Evolutionary conservation across 83 land plant species (phyloP), one percentile per base, ranked within the genome.

Genomic region (Diphasiastrum complanatum): DNA sequence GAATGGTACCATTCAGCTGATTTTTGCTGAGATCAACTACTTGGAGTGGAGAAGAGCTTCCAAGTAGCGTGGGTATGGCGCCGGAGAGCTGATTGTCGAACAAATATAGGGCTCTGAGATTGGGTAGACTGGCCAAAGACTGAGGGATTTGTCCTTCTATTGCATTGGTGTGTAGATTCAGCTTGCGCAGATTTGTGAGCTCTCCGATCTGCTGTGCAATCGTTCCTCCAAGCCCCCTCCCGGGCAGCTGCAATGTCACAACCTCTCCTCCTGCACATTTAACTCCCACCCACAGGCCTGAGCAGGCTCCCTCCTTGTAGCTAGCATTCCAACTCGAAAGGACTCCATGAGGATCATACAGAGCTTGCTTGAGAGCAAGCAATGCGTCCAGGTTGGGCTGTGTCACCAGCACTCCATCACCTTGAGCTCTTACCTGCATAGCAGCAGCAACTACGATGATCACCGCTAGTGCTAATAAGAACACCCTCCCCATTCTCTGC

Each of bases 241-340:
- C 82, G n/a, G 96, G 84, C 38, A 93, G 83, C 76, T 86, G 91
- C 35, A 93, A 70, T 0, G 74, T 75, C 20, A 89, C 80, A 16
- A 93, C 85, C 48, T 80, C 83, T 19, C 96, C 96, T 5, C 48
- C 38, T 4, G 67, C 88, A 49, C 98, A 93, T 51, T 85, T 93
- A 74, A 89, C 81, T 2, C 98, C 98, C 4, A 57, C 47, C 98
- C 98, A 93, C 2, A 68, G 65, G 11, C 96, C 91, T 2, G 78
- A 69, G 72, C 98, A 92, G 14, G 90, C 82, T 28, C 79, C 83
- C 11, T 60, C 48, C 5, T 91, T 85, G 49, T n/a, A n/a, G 14
- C 77, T 78, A 27, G 66, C 87, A 58, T 87, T 87, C 97, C 97
- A 91, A 77, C 83, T 80, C 12, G 70, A 41, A 18, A 91, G 40